A percentile compares a stretch with the other conserved stretches of the same genome.
phyloP scores from a whole-genome alignment of 768 basidiomycete species.

The Cystobasidium ongulense region DNA sequence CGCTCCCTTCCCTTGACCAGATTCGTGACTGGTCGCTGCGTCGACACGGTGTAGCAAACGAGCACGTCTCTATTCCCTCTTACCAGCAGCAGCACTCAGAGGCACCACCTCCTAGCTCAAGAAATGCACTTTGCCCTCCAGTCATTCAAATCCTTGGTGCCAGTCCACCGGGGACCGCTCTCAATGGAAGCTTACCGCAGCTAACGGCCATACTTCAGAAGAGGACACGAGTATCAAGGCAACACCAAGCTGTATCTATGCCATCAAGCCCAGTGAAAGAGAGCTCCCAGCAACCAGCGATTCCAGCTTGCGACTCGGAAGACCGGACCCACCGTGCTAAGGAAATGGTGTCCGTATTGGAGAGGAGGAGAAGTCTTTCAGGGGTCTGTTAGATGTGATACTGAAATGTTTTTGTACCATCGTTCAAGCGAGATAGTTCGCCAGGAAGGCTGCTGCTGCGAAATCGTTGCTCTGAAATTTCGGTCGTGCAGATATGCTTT shows the following conservation, averaged over 20 bases:
- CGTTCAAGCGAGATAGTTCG: background rate
- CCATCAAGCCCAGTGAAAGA: background rate
- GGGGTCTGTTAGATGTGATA: background rate
- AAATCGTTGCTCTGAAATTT: no score
- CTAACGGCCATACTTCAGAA: background rate
- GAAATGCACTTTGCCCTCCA: background rate
- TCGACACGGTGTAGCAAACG: constrained; percentile 4
- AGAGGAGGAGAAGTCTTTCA: constrained; percentile 12
- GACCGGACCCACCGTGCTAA: background rate
- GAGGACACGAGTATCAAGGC: no score
- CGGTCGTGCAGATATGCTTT: no score
- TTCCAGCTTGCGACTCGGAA: background rate
- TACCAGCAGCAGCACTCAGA: background rate
- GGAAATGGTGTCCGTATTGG: constrained; percentile 19
- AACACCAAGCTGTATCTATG: background rate
- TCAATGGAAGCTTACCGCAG: background rate
- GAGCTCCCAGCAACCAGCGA: background rate
- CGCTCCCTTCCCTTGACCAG: constrained; percentile 22
- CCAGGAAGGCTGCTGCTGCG: background rate
- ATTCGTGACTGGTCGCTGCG: constrained; percentile 10
- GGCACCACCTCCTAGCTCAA: background rate
- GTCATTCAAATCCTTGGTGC: background rate
- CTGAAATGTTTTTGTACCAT: background rate
- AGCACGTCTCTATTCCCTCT: background rate
- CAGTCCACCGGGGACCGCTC: background rate